Conservation (phyloP, 768 basidiomycete genomes). For the Gautieria morchelliformis region DNA sequence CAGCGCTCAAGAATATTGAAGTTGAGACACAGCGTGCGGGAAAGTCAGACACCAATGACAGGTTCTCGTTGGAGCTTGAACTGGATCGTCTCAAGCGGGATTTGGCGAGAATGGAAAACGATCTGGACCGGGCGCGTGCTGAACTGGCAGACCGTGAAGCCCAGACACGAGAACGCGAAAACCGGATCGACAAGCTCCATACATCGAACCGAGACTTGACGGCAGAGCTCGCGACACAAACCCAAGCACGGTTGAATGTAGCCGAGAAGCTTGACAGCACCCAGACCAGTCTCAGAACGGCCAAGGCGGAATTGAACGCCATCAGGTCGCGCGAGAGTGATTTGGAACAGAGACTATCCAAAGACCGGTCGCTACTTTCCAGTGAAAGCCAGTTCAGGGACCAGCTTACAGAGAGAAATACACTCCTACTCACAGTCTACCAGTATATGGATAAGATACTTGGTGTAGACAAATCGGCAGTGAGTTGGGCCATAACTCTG, state of each 20-base stretch:
- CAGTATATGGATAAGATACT: slow-evolving; percentile 93
- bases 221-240: slow-evolving; percentile 70
- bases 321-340: slow-evolving; percentile 59
- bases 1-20: slow-evolving; percentile 61
- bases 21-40: slow-evolving; percentile 71
- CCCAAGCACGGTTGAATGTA: slow-evolving; percentile 77
- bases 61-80: slow-evolving; percentile 84
- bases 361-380: slow-evolving; percentile 63
- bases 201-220: slow-evolving; percentile 75
- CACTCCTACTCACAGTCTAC: slow-evolving; percentile 82
- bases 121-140: slow-evolving; percentile 57
- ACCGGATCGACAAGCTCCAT: slow-evolving; percentile 64
- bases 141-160: slow-evolving; percentile 63
- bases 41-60: slow-evolving; percentile 73
- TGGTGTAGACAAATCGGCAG: slow-evolving; percentile 79
- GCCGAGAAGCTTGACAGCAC: slow-evolving; percentile 81
- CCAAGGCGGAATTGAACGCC: slow-evolving; percentile 56
- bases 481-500: slow-evolving; percentile 29
- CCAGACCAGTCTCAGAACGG: slow-evolving; percentile 48
- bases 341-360: slow-evolving; percentile 69
- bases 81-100: slow-evolving; percentile 81
- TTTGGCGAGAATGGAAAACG: slow-evolving; percentile 68
- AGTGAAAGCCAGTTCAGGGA: slow-evolving; percentile 81
- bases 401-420: slow-evolving; percentile 89
- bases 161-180: slow-evolving; percentile 58